Evolutionary conservation across 768 basidiomycete species (phyloP).

Genomic region (Pisolithus tinctorius): DNA sequence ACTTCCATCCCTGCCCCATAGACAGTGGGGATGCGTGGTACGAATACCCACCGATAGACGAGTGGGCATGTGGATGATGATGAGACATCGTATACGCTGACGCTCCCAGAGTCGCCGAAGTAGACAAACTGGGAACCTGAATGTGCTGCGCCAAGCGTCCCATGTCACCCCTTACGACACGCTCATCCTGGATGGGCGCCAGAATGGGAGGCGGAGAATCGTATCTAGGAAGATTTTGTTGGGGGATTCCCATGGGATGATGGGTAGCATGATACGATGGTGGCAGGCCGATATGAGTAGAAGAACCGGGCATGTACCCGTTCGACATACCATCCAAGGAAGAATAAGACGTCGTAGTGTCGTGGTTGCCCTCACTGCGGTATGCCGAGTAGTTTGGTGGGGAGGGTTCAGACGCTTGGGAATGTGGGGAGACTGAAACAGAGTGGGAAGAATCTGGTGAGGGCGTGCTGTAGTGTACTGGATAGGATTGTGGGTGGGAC

Average conservation of each 20-base stretch:
- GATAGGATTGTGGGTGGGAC: slow-evolving; percentile 45
- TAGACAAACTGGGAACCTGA: slow-evolving; percentile 25
- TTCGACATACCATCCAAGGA: slow-evolving; percentile 25
- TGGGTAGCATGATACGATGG: slow-evolving; percentile 9
- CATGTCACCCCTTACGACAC: slow-evolving; percentile 26
- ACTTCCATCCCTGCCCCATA: slow-evolving; percentile 41
- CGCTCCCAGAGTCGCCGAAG: slow-evolving; percentile 18
- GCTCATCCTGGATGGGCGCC: slow-evolving; percentile 46
- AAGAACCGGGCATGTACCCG: slow-evolving; percentile 22
- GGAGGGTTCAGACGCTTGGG: slow-evolving; percentile 25
- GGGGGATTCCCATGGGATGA: slow-evolving; percentile 13
- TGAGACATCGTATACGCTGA: neutral
- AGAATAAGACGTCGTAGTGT: slow-evolving; percentile 33
- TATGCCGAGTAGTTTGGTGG: slow-evolving; percentile 38
- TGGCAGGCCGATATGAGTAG: slow-evolving; percentile 15
- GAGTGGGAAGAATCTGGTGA: slow-evolving; percentile 51
- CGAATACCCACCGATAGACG: slow-evolving; percentile 33
- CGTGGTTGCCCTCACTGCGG: slow-evolving; percentile 31
- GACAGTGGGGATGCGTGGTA: slow-evolving; percentile 34
- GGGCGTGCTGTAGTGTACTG: slow-evolving; percentile 33
- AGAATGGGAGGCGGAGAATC: slow-evolving; percentile 49
- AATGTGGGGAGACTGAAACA: slow-evolving; percentile 37
- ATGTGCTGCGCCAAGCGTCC: slow-evolving; percentile 26
- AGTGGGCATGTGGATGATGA: slow-evolving; percentile 33
- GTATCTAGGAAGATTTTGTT: slow-evolving; percentile 29